Conservation (phyloP, 1,284 basidiomycete genomes). For the Marasmius tenuissimus region DNA sequence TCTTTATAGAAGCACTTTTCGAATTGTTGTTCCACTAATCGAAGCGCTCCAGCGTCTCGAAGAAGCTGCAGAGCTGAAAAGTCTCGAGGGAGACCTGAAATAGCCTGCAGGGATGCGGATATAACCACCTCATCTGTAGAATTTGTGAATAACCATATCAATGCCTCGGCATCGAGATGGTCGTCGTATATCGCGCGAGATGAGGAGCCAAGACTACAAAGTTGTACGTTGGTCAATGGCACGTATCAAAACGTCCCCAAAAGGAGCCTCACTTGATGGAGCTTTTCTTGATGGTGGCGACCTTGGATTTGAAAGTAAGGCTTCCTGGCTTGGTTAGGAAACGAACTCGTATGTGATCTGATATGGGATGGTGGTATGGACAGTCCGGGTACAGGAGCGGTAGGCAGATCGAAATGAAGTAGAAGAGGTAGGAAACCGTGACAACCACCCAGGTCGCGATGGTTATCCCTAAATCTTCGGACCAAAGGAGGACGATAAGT, state of each 20-base stretch:
- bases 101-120: constrained; percentile 31
- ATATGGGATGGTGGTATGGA: constrained; percentile 42
- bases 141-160: constrained; percentile 36
- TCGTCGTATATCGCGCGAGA: constrained; percentile 21
- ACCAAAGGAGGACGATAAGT: constrained; percentile 39
- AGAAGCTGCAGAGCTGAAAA: constrained; percentile 35
- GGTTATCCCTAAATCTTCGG: constrained; percentile 32
- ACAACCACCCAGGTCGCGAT: constrained; percentile 34
- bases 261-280: background rate
- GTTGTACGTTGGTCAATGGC: background rate
- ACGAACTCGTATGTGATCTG: constrained; percentile 28
- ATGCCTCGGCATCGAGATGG: constrained; percentile 31
- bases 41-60: constrained; percentile 31
- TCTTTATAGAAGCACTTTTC: constrained; percentile 36
- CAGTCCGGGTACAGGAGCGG: constrained; percentile 40
- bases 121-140: constrained; percentile 31
- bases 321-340: background rate
- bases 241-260: background rate
- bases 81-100: constrained; percentile 35
- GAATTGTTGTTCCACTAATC: constrained; percentile 32
- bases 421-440: constrained; percentile 35
- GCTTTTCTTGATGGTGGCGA: background rate
- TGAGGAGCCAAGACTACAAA: background rate
- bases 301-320: constrained; percentile 2
- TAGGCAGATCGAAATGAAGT: constrained; percentile 35